Conservation (phyloP, 164 flowering plant genomes). For the Umbellularia californica region DNA sequence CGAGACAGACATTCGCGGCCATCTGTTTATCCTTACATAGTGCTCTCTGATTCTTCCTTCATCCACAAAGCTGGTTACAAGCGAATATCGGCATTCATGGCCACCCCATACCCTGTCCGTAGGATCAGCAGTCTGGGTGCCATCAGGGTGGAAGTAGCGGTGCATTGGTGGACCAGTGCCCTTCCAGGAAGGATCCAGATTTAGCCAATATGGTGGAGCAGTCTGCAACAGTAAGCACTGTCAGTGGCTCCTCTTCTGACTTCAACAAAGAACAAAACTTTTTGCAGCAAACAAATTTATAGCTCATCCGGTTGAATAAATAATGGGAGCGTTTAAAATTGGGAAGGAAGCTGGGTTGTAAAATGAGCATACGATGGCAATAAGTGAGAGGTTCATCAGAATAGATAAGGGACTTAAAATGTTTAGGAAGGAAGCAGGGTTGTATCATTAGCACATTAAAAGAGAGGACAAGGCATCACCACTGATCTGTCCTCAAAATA, state of each 20-base stretch:
- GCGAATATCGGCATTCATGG: constrained; percentile 58
- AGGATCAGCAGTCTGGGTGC: constrained; percentile 63
- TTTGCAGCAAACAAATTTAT: not conserved
- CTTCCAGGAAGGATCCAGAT: constrained; percentile 76
- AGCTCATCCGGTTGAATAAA: not conserved
- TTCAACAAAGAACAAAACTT: not conserved
- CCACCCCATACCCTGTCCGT: constrained; percentile 82
- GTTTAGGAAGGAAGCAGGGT: too few relatives aligned
- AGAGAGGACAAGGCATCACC: too few relatives aligned
- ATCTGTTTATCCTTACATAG: constrained; percentile 78
- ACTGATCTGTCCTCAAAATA: too few relatives aligned
- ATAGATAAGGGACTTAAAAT: too few relatives aligned
- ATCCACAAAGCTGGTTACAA: constrained; percentile 56
- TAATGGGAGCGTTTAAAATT: not conserved
- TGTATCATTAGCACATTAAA: too few relatives aligned
- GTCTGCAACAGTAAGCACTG: constrained; percentile 25
- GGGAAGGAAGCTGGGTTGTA: not conserved
- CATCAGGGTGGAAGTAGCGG: constrained; percentile 75
- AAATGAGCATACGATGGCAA: not conserved
- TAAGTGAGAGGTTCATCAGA: not conserved
- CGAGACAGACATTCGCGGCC: constrained; percentile 52
- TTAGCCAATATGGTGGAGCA: constrained; percentile 76
- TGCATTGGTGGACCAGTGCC: constrained; percentile 61
- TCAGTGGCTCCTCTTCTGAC: not conserved
- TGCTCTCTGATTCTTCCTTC: constrained; percentile 62